Conservation (phyloP, 1,284 basidiomycete genomes). For the Schizophyllum amplum region DNA sequence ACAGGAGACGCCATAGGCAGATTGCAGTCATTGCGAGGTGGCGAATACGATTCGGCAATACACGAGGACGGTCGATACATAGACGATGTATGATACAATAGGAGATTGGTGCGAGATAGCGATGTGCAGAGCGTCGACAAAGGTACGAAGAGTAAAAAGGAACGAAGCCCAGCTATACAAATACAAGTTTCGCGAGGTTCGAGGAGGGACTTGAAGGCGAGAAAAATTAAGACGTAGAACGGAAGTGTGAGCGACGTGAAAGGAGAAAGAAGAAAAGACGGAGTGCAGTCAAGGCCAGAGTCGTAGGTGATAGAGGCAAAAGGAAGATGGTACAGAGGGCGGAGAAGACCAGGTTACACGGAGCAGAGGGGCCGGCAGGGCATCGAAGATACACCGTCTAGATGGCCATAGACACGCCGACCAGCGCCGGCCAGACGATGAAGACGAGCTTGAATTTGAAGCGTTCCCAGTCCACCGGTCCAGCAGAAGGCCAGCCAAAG, state of each 20-base stretch:
- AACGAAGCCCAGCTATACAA: too few relatives aligned
- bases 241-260: background rate
- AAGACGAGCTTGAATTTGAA: constrained; percentile 37
- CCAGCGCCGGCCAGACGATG: constrained; percentile 48
- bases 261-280: background rate
- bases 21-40: too few relatives aligned
- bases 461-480: background rate
- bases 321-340: background rate
- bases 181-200: too few relatives aligned
- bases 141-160: background rate
- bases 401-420: constrained; percentile 43
- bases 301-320: too few relatives aligned
- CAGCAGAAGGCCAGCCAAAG: background rate
- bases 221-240: too few relatives aligned
- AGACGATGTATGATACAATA: background rate
- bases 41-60: too few relatives aligned
- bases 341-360: too few relatives aligned
- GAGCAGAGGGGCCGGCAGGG: too few relatives aligned
- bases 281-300: too few relatives aligned
- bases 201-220: background rate
- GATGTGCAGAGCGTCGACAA: background rate
- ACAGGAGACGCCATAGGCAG: too few relatives aligned
- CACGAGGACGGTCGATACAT: too few relatives aligned
- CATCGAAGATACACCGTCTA: constrained; percentile 11
- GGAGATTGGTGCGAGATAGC: background rate